phyloP scores from a whole-genome alignment of 1,139 yeast species.

The Protomyces gravidus region DNA sequence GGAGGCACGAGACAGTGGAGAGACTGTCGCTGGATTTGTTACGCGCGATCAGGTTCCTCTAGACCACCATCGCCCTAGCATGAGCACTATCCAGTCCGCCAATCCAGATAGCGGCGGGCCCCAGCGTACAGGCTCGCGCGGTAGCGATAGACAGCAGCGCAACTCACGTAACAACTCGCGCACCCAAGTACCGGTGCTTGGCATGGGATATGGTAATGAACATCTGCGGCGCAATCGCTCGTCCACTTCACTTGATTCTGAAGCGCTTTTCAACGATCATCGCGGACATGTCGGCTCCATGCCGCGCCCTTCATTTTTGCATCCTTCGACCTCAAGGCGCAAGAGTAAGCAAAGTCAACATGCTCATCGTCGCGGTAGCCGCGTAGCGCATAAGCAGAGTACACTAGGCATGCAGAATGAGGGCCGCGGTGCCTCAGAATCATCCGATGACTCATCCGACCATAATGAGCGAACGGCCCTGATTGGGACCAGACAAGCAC shows the following conservation, averaged over 20 bases:
- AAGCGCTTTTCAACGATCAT: conserved; percentile 24
- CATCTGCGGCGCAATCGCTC: conserved; percentile 12
- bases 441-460: conserved; percentile 1
- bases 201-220: conserved; percentile 10
- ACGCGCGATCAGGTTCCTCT: too few species aligned
- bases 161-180: conserved; percentile 22
- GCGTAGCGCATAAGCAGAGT: conserved; percentile 3
- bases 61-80: too few species aligned
- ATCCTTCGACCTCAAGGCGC: conserved; percentile 10
- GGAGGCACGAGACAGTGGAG: too few species aligned
- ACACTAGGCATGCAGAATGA: background rate
- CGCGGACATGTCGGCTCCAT: conserved; percentile 18
- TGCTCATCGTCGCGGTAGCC: conserved; percentile 1
- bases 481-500: background rate
- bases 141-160: conserved; percentile 9
- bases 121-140: conserved; percentile 15
- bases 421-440: conserved; percentile 4
- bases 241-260: conserved; percentile 14
- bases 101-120: conserved; percentile 9
- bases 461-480: conserved; percentile 23
- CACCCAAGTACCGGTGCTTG: conserved; percentile 9
- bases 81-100: background rate
- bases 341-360: background rate
- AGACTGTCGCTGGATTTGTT: too few species aligned
- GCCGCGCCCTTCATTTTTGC: conserved; percentile 17